phyloP scores from a whole-genome alignment of 441 rosid species.

The Viola pubescens region DNA sequence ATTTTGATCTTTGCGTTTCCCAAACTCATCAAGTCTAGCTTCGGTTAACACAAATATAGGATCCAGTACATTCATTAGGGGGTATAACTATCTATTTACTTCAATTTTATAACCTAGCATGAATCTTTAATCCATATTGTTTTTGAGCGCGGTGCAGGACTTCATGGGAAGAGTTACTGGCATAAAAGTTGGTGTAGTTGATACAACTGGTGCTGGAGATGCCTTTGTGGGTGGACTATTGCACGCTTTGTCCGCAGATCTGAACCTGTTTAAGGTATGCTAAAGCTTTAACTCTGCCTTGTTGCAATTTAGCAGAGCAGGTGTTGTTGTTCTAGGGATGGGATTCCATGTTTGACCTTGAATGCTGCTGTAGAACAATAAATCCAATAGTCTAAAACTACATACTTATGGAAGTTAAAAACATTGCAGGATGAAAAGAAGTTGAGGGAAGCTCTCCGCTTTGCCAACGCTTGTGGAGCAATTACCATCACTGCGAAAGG shows the following conservation, averaged over 20 bases:
- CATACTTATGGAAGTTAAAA: no score
- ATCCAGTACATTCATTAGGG: no score
- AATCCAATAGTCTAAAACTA: no score
- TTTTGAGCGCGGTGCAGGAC: constrained; percentile 27
- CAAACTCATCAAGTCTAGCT: no score
- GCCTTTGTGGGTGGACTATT: constrained; percentile 34
- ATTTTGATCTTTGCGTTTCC: no score
- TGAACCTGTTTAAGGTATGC: constrained; percentile 20
- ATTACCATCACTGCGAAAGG: constrained; percentile 25
- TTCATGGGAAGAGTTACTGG: constrained; percentile 61
- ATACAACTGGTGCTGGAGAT: constrained; percentile 83
- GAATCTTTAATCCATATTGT: constrained; percentile 24
- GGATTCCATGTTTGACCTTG: not conserved
- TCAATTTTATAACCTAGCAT: constrained; percentile 18
- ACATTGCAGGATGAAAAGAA: constrained; percentile 26
- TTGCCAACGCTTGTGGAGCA: constrained; percentile 31
- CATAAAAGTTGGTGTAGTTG: constrained; percentile 50
- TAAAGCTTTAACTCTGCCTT: not conserved
- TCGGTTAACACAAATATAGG: no score
- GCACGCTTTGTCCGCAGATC: constrained; percentile 51
- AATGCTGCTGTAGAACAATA: no score
- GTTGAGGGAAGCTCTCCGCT: constrained; percentile 22
- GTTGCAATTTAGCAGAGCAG: not conserved
- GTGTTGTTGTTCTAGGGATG: not conserved
- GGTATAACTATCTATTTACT: no score